Evolutionary conservation across 805 yeast species (phyloP).

Genomic region (Pichia pseudocactophila): DNA sequence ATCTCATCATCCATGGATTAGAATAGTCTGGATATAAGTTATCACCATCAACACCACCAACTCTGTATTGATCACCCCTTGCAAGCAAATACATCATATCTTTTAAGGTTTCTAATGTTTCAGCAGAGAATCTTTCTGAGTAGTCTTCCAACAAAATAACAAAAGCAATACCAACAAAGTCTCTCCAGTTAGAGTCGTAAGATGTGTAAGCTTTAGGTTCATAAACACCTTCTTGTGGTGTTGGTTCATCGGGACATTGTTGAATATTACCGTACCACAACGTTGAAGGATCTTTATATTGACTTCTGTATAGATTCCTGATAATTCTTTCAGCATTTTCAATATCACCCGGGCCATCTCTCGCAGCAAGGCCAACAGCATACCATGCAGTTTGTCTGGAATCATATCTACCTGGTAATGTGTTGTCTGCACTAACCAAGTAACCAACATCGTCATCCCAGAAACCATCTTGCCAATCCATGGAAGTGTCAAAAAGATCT

Average conservation of each 20-base stretch:
- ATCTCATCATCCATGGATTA: slow-evolving; percentile 1
- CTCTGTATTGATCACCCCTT: neutral
- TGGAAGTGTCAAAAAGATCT: too few relatives aligned
- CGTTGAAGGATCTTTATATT: neutral
- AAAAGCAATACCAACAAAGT: slow-evolving; percentile 1
- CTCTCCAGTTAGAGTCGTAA: slow-evolving; percentile 1
- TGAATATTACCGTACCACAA: slow-evolving; percentile 1
- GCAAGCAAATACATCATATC: neutral
- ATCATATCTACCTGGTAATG: too few relatives aligned
- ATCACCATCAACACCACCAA: slow-evolving; percentile 1
- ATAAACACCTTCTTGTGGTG: slow-evolving; percentile 1
- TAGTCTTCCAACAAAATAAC: neutral
- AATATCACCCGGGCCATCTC: neutral
- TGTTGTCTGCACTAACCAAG: too few relatives aligned
- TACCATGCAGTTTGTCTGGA: too few relatives aligned
- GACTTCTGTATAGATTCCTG: neutral
- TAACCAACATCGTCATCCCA: too few relatives aligned
- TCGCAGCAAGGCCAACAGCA: neutral
- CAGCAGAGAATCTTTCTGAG: neutral
- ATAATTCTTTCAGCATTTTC: neutral
- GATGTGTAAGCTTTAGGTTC: neutral
- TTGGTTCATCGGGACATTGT: slow-evolving; percentile 1
- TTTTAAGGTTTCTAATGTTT: neutral
- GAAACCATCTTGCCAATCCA: too few relatives aligned
- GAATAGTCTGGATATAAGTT: slow-evolving; percentile 1